phyloP scores from a whole-genome alignment of 345 rosid species.

The Eucalyptus curtisii region DNA sequence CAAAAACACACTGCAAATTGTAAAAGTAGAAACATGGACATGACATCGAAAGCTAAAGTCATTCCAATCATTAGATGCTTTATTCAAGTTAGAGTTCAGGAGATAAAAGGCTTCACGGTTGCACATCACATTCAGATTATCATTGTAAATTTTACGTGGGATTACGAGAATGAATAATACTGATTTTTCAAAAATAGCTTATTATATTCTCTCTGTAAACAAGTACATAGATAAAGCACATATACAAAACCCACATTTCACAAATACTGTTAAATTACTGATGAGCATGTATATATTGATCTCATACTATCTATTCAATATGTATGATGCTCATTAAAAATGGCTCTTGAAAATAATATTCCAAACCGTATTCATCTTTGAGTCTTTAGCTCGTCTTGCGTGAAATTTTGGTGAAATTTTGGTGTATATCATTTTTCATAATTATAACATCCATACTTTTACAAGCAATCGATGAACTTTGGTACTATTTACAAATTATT shows the following conservation, averaged over 20 bases:
- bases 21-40: background rate
- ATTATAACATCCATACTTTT: rapidly evolving
- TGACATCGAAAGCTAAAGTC: background rate
- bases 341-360: background rate
- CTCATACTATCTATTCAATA: background rate
- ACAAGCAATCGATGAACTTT: rapidly evolving
- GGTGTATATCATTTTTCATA: background rate
- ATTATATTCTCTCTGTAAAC: background rate
- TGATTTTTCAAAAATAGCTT: background rate
- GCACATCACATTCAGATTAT: background rate
- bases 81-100: background rate
- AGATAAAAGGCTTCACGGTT: background rate
- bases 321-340: background rate
- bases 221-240: background rate
- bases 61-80: background rate
- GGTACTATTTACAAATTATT: background rate
- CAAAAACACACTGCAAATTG: background rate
- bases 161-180: background rate
- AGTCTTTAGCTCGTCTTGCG: too few species aligned
- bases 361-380: background rate
- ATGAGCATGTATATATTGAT: background rate
- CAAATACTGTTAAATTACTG: background rate
- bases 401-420: too few species aligned
- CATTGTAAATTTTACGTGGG: background rate
- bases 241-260: background rate